phyloP scores from a whole-genome alignment of 192 early-diverging fungal species.

The Backusella luteola region DNA sequence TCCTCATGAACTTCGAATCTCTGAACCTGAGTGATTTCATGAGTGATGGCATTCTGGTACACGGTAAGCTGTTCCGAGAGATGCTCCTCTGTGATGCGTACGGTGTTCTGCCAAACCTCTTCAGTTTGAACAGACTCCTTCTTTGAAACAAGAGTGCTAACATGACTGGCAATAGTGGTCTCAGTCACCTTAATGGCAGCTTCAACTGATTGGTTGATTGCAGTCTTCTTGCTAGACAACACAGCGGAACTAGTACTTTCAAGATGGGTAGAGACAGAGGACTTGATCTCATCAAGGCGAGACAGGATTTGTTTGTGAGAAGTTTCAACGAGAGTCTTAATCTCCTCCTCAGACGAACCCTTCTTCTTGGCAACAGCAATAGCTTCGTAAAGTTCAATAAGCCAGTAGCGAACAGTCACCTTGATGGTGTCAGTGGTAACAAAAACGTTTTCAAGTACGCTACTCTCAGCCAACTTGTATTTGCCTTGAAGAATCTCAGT shows the following conservation, averaged over 20 bases:
- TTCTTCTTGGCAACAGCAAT: conserved; percentile 13
- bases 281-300: background rate
- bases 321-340: background rate
- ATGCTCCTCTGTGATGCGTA: background rate
- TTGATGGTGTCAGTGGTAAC: conserved; percentile 20
- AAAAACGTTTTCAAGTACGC: conserved; percentile 11
- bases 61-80: conserved; percentile 1
- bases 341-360: conserved; percentile 23
- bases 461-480: background rate
- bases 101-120: conserved; percentile 4
- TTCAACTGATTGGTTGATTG: conserved; percentile 15
- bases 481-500: background rate
- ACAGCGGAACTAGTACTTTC: conserved; percentile 13
- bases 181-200: conserved; percentile 12
- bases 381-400: conserved; percentile 8
- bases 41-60: conserved; percentile 13
- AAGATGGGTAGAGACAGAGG: conserved; percentile 14
- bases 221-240: background rate
- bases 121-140: background rate
- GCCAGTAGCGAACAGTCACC: conserved; percentile 27
- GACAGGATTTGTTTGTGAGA: conserved; percentile 2
- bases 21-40: conserved; percentile 14
- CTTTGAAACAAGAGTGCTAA: conserved; percentile 3
- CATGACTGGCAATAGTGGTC: background rate
- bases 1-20: background rate